A percentile compares a stretch with the other conserved stretches of the same genome.
Evolutionary conservation across 2,329 filamentous ascomycete species (phyloP).

Genomic region (Hypocrella siamensis): DNA sequence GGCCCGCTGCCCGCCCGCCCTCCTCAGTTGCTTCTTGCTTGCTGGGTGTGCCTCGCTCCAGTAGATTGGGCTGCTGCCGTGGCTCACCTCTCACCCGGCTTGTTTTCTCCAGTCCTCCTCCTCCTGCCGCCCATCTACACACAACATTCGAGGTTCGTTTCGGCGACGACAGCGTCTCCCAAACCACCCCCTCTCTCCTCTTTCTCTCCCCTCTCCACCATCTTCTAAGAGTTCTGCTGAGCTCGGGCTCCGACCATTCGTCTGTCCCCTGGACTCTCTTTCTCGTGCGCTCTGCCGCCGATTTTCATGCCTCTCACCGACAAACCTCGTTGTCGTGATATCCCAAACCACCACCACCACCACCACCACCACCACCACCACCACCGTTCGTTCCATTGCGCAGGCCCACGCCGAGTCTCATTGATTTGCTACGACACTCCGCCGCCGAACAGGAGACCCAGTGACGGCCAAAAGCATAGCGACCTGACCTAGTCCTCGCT

Average conservation of each 20-base stretch:
- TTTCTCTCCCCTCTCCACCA: not conserved
- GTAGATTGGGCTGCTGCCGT: slow-evolving; percentile 1
- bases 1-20: too few species aligned
- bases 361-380: too few species aligned
- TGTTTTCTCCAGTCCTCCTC: slow-evolving; percentile 2
- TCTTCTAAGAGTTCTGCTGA: too few species aligned
- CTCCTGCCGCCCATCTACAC: slow-evolving; percentile 2
- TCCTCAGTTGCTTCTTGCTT: slow-evolving; percentile 1
- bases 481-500: too few species aligned
- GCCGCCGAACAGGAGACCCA: too few species aligned
- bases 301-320: slow-evolving; percentile 3
- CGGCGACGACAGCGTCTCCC: slow-evolving; percentile 1
- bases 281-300: not conserved
- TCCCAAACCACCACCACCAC: slow-evolving; percentile 2
- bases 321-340: not conserved
- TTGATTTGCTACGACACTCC: too few species aligned
- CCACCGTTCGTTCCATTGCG: too few species aligned
- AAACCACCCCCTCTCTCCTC: too few species aligned
- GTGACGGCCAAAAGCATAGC: too few species aligned
- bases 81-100: slow-evolving; percentile 3
- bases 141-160: slow-evolving; percentile 1
- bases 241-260: not conserved
- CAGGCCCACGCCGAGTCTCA: too few species aligned
- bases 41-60: not conserved
- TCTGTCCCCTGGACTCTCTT: not conserved